These are phyloP conservation scores for Penicillium sp. DNA, from an alignment of 2,329 filamentous ascomycete genomes.

Conservation along the genomic window DNA sequence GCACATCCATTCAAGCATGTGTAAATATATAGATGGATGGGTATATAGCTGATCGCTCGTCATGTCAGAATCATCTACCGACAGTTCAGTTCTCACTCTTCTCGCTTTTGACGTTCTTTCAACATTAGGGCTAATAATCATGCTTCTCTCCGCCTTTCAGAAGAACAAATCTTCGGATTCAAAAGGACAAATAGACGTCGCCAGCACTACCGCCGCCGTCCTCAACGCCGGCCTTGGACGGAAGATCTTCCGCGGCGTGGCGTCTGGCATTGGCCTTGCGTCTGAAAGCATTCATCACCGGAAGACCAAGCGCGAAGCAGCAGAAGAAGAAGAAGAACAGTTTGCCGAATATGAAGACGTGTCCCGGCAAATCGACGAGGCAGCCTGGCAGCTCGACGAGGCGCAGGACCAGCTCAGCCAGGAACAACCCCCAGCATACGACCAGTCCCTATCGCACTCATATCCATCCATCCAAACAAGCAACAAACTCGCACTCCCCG, in stretches of 20 bases:
- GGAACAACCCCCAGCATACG: background rate
- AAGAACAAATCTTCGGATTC: too few species aligned
- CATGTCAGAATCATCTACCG: too few species aligned
- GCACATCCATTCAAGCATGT: too few species aligned
- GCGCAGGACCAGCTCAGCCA: background rate
- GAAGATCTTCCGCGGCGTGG: background rate
- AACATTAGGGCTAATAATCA: background rate
- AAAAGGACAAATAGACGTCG: too few species aligned
- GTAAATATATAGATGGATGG: too few species aligned
- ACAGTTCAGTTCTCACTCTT: too few species aligned
- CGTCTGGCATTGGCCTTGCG: background rate
- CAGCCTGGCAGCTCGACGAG: background rate
- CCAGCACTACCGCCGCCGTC: background rate
- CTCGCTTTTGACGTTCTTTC: too few species aligned
- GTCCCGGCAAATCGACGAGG: background rate
- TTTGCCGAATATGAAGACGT: background rate
- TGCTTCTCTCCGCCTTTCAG: too few species aligned
- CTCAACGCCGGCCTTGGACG: background rate
- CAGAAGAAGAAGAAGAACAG: background rate
- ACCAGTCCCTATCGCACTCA: too few species aligned
- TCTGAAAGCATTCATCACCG: background rate
- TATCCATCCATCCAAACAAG: too few species aligned
- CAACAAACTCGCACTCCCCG: slow-evolving; percentile 6
- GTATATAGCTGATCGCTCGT: too few species aligned
- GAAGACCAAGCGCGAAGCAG: background rate